Conservation (phyloP, 2,329 filamentous ascomycete genomes). For the Pseudocercospora crystallina region DNA sequence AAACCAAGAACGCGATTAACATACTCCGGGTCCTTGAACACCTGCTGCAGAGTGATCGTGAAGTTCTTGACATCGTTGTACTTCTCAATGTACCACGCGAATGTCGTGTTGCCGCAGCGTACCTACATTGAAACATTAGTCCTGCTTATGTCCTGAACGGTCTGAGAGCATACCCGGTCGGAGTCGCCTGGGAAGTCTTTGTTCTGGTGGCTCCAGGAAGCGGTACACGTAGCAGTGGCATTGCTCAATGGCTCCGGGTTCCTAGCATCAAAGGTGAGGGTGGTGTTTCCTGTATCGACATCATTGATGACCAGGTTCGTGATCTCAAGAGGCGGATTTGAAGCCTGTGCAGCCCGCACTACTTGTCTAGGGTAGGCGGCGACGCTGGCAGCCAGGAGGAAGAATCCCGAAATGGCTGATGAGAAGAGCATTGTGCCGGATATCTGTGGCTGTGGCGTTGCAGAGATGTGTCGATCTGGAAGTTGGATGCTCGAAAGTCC, state of each 20-base stretch:
- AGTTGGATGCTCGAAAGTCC: too few relatives aligned
- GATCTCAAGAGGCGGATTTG: slow-evolving; percentile 22
- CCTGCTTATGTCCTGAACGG: background rate
- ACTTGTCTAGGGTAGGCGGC: slow-evolving; percentile 3
- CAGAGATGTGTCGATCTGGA: too few relatives aligned
- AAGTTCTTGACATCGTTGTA: slow-evolving; percentile 24
- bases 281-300: slow-evolving; percentile 22
- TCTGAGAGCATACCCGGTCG: background rate
- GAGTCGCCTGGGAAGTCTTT: slow-evolving; percentile 22
- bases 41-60: slow-evolving; percentile 28
- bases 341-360: slow-evolving; percentile 10
- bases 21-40: slow-evolving; percentile 31
- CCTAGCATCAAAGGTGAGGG: slow-evolving; percentile 29
- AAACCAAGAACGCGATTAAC: slow-evolving; percentile 12
- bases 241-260: slow-evolving; percentile 33
- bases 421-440: slow-evolving; percentile 7
- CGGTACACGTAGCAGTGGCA: slow-evolving; percentile 25
- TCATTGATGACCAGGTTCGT: slow-evolving; percentile 21
- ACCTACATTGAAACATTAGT: slow-evolving; percentile 13
- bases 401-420: background rate
- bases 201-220: slow-evolving; percentile 23
- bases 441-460: too few relatives aligned
- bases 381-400: slow-evolving; percentile 7
- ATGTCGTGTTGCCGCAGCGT: slow-evolving; percentile 22
- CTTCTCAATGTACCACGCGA: slow-evolving; percentile 29